phyloP scores from a whole-genome alignment of 1,284 basidiomycete genomes.

The Cryptococcus sp. region DNA sequence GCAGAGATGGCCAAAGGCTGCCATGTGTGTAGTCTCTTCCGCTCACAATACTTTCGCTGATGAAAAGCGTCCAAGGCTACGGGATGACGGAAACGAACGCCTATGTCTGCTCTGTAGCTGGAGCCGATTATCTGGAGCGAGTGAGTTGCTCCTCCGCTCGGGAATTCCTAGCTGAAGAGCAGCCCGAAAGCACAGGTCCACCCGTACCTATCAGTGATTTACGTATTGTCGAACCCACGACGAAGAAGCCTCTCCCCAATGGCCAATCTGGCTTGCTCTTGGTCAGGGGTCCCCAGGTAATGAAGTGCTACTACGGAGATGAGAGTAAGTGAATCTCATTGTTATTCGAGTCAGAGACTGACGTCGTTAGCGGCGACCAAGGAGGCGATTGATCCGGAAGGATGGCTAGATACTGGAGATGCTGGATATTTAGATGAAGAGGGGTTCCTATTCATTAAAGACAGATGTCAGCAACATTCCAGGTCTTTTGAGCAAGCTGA shows the following conservation, averaged over 20 bases:
- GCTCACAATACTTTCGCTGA: slow-evolving; percentile 1
- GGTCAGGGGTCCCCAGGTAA: slow-evolving; percentile 37
- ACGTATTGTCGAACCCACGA: slow-evolving; percentile 32
- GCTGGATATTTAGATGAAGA: slow-evolving; percentile 34
- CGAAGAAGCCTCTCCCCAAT: slow-evolving; percentile 12
- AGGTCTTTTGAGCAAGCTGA: background rate
- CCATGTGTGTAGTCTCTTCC: slow-evolving; percentile 16
- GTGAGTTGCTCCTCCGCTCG: slow-evolving; percentile 18
- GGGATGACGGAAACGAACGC: slow-evolving; percentile 44
- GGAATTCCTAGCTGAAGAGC: background rate
- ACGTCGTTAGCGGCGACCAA: slow-evolving; percentile 24
- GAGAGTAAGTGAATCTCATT: slow-evolving; percentile 18
- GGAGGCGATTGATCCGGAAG: slow-evolving; percentile 28
- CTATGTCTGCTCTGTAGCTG: slow-evolving; percentile 31
- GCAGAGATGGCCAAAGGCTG: slow-evolving; percentile 29
- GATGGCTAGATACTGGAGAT: slow-evolving; percentile 46
- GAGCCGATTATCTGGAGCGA: slow-evolving; percentile 32
- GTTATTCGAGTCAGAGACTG: background rate
- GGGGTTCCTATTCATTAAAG: slow-evolving; percentile 37
- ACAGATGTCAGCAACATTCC: slow-evolving; percentile 24
- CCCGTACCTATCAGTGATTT: slow-evolving; percentile 33
- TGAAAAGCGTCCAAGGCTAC: slow-evolving; percentile 35
- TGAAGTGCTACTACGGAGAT: slow-evolving; percentile 42
- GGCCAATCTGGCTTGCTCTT: slow-evolving; percentile 31
- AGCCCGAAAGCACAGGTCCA: slow-evolving; percentile 37